Base-by-base conservation (phyloP, 176 grass and related monocot species). In the Zoysia japonica region DNA sequence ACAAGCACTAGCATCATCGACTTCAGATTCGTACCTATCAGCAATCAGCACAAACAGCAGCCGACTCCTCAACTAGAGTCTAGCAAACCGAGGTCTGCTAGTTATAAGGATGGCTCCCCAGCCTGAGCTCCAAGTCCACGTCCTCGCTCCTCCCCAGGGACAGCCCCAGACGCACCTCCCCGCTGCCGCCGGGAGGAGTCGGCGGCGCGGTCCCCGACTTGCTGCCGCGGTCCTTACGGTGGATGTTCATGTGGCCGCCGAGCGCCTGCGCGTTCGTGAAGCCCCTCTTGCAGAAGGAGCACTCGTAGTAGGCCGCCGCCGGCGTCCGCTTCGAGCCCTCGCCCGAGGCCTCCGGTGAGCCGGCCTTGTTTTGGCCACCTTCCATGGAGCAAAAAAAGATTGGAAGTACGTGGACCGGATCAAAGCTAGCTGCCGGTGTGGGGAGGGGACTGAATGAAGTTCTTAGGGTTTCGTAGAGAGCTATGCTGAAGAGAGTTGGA, bases 161-260 rank as follows among this genome's bases (percentile, higher is more conserved):
- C 7, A 89, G 83, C 1, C 73, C 87, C 65, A 85, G 59, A 59
- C 64, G 71, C 41, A 75, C 67, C 8, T 86, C 84, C 1, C 53
- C 68, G 44, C 65, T 71, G 71, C 46, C 47, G 36, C 14, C 55
- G 10, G 47, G 28, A 46, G 59, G n/a, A 28, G 10, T 13, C 39
- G 75, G 35, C 19, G 52, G 78, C 39, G 48, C 11, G 19, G 20
- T 14, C 52, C 61, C 71, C 11, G 77, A 4, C 82, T 72, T 85
- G 48, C 44, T 60, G 12, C 71, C 65, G 0, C 90, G 84, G 61
- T 86, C 87, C 75, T 89, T 92, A 28, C 87, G 84, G 71, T 93
- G 91, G 87, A 93, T 82, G 87, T 93, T 93, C 91, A 93, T 93
- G 84, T 93, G 91, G 38, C 91, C 91, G 9, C 91, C 91, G 0